Evolutionary conservation across 1,284 basidiomycete species (phyloP), one percentile per base, ranked within the genome.

Genomic region (Marasmius fiardii): DNA sequence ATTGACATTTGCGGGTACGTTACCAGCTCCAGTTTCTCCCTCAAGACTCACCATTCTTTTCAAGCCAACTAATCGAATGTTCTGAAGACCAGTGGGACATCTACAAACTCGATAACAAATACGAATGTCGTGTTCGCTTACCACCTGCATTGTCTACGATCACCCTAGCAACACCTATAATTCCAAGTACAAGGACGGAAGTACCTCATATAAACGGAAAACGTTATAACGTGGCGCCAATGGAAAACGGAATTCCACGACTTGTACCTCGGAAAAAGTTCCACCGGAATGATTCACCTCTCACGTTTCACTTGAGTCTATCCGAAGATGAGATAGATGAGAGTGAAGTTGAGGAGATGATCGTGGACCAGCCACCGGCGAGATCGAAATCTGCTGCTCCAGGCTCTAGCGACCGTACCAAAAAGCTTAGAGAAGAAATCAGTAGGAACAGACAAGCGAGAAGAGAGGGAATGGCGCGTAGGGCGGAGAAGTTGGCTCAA

Each of bases 51-150:
- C 28, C 43, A 28, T 58, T 44, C 16, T 34, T 21, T 35, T 49
- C 44, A n/a, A 87, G 85, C 3, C 71, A 81, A 70, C 67, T 71
- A 6, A 68, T 78, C 44, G 65, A 78, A 56, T 78, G 79, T 62
- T 79, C 80, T 28, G 83, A 86, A 65, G 87, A 90, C 39, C 87
- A 90, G 66, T 91, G 89, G 89, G 89, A 91, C 58, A 83, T 90
- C 35, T 86, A 90, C 71, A 91, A 90, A 66, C 76, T 91, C 12
- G 89, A 91, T 63, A 81, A 83, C 1, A 67, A 69, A 18, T 91
- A 89, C 61, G 77, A 81, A 28, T 91, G 89, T 63, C 68, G 72
- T 56, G 81, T 90, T 5, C 77, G 72, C 6, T 65, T 67, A 21
- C 67, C 70, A 39, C 80, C 82, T 7, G 68, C 73, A 8, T 67